Evolutionary conservation across 164 flowering plant genomes (phyloP).

Genomic region (Stephania yunnanensis): DNA sequence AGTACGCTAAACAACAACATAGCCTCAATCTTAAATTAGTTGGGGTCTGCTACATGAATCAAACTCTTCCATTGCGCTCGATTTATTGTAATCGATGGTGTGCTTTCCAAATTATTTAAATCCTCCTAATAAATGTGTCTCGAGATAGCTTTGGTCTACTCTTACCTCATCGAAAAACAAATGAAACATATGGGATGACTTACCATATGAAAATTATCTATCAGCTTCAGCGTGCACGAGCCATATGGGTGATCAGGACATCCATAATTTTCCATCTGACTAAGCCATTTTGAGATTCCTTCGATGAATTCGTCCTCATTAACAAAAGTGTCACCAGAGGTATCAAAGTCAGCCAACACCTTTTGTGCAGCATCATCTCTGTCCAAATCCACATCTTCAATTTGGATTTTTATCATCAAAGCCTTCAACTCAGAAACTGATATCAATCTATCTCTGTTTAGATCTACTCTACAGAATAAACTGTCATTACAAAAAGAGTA

Average conservation of each 20-base stretch:
- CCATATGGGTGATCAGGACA: neutral
- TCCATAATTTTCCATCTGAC: slow-evolving; percentile 11
- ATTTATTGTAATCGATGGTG: too few relatives aligned
- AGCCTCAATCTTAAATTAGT: too few relatives aligned
- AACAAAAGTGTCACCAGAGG: slow-evolving; percentile 5
- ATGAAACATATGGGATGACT: neutral
- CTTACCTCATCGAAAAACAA: too few relatives aligned
- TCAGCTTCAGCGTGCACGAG: slow-evolving; percentile 5
- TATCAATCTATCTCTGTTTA: slow-evolving; percentile 4
- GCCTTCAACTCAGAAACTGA: slow-evolving; percentile 19
- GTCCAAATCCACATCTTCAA: slow-evolving; percentile 18
- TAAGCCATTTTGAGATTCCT: slow-evolving; percentile 23
- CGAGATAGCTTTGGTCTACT: too few relatives aligned
- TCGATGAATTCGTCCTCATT: slow-evolving; percentile 12
- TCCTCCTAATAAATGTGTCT: too few relatives aligned
- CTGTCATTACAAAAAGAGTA: slow-evolving; percentile 10
- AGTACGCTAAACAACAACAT: neutral
- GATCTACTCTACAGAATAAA: slow-evolving; percentile 17
- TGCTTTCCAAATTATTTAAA: too few relatives aligned
- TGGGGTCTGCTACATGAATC: too few relatives aligned
- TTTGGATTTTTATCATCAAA: slow-evolving; percentile 17
- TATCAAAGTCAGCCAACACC: slow-evolving; percentile 20
- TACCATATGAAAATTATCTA: slow-evolving; percentile 23
- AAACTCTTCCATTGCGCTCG: too few relatives aligned
- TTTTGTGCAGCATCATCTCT: slow-evolving; percentile 14